A percentile compares a stretch with the other conserved stretches of the same genome.
These are phyloP conservation scores for Pseudogymnoascus verrucosus DNA, from an alignment of 2,329 filamentous ascomycete species.

Conservation along the genomic window DNA sequence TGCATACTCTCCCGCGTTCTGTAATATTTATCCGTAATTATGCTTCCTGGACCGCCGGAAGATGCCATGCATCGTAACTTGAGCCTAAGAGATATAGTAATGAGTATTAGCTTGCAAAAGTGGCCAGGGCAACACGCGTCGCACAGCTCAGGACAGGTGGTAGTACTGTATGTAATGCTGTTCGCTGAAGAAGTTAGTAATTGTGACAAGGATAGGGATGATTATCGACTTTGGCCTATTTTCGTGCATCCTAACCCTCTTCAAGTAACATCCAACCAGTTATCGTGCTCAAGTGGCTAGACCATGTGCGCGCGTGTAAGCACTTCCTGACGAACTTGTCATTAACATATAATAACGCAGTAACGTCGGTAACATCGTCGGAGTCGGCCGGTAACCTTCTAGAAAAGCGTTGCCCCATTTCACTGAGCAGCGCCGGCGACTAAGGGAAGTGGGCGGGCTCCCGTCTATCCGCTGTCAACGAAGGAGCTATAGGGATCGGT, in stretches of 20 bases:
- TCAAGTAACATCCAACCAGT: not conserved
- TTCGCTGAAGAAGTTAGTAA: not conserved
- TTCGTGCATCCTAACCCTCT: not conserved
- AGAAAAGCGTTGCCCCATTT: not conserved
- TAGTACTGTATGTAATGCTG: not conserved
- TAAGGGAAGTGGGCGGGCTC: not conserved
- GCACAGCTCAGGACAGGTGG: not conserved
- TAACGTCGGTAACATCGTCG: not conserved
- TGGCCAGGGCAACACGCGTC: not conserved
- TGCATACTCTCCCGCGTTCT: not conserved
- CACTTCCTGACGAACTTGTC: not conserved
- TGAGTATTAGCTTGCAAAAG: not conserved
- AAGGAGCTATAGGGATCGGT: not conserved
- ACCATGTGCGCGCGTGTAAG: not conserved
- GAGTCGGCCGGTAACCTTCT: not conserved
- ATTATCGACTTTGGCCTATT: not conserved
- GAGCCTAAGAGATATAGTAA: not conserved
- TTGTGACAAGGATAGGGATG: not conserved
- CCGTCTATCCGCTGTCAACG: not conserved
- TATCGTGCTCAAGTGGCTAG: not conserved
- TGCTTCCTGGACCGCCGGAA: not conserved
- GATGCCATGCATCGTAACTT: not conserved
- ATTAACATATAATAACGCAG: not conserved
- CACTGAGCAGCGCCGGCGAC: not conserved
- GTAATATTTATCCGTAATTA: not conserved